Conservation (phyloP, 257 asterid genomes). For the Euphrasia confusa region DNA sequence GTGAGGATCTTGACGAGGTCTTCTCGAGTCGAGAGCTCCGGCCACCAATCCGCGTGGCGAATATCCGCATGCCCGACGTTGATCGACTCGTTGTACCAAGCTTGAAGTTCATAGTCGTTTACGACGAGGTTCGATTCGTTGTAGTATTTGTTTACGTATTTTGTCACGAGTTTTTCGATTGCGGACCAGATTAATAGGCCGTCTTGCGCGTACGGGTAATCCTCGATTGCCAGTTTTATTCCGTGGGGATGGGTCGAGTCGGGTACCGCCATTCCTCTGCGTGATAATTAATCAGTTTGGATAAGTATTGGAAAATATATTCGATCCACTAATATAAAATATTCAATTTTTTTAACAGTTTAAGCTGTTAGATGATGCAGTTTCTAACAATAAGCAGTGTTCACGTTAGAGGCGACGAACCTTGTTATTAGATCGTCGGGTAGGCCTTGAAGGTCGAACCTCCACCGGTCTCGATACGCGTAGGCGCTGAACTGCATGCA, state of each 20-base stretch:
- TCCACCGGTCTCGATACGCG: constrained; percentile 2
- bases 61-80: background rate
- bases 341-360: no score
- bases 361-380: no score
- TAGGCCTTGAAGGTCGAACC: constrained; percentile 3
- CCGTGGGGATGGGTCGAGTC: background rate
- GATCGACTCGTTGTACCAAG: constrained; percentile 1
- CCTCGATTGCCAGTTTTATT: background rate
- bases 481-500: constrained; percentile 1
- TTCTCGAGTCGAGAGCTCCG: background rate
- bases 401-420: background rate
- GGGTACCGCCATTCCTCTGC: constrained; percentile 4
- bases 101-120: background rate
- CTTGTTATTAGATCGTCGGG: background rate
- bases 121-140: background rate
- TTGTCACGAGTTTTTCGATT: background rate
- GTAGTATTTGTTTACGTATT: background rate
- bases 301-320: no score
- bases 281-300: background rate
- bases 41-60: background rate
- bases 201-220: background rate
- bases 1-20: background rate
- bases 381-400: no score
- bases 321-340: no score
- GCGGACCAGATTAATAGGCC: constrained; percentile 2